Conservation (phyloP, 2,329 filamentous ascomycete species). For the Sporothrix dimorphospora region DNA sequence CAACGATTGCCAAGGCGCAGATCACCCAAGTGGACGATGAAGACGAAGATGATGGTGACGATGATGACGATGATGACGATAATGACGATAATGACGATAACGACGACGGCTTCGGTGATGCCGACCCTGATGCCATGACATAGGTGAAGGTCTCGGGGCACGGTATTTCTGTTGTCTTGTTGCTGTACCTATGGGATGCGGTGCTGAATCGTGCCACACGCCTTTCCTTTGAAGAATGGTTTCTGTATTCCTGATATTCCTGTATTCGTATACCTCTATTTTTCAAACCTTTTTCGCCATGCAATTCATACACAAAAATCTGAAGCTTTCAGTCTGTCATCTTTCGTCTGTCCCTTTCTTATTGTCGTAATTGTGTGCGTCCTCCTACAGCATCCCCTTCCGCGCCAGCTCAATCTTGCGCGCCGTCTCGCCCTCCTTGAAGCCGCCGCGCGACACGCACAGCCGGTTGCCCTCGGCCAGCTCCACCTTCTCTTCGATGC, state of each 20-base stretch:
- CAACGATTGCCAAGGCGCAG: background rate
- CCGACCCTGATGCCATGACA: background rate
- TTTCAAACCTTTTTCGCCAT: background rate
- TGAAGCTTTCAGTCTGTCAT: background rate
- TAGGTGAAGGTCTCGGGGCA: background rate
- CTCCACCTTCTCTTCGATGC: conserved; percentile 77
- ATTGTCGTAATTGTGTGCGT: background rate
- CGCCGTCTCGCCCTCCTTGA: conserved; percentile 69
- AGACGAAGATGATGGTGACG: background rate
- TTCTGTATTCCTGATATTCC: background rate
- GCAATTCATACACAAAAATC: background rate
- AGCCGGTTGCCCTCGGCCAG: conserved; percentile 70
- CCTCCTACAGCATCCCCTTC: conserved; percentile 68
- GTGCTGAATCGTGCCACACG: background rate
- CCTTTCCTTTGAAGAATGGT: background rate
- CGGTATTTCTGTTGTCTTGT: no score
- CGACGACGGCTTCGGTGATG: background rate
- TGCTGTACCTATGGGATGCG: no score
- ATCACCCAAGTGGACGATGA: background rate
- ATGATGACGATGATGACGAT: background rate
- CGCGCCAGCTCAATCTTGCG: conserved; percentile 79
- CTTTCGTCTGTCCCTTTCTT: background rate
- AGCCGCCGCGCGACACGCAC: conserved; percentile 76
- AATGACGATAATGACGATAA: background rate
- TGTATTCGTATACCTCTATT: background rate